These are phyloP conservation scores for Ceratocystiopsis sp. DNA, from an alignment of 2,329 filamentous ascomycete genomes.

Conservation along the genomic window DNA sequence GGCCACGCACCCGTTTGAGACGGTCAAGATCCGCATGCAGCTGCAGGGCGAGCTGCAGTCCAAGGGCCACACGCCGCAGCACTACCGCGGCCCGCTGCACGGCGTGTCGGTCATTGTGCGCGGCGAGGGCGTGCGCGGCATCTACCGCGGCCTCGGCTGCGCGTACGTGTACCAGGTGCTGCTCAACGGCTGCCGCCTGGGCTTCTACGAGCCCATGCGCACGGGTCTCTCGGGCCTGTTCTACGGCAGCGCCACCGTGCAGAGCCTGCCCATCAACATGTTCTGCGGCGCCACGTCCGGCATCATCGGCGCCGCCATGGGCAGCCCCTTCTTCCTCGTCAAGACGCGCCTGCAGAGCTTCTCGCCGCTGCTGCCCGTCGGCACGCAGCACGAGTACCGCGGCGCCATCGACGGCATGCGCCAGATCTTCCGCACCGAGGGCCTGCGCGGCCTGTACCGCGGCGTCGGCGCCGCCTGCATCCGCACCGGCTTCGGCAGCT, in stretches of 20 bases:
- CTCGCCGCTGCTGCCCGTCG: constrained; percentile 81
- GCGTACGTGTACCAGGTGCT: constrained; percentile 95
- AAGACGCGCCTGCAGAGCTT: constrained; percentile 93
- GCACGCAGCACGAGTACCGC: constrained; percentile 87
- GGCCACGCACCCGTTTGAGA: constrained; percentile 95
- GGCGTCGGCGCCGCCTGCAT: constrained; percentile 91
- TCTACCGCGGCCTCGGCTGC: constrained; percentile 78
- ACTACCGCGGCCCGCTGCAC: constrained; percentile 85
- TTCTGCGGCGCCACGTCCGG: constrained; percentile 80
- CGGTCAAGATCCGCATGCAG: constrained; percentile 96
- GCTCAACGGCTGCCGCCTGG: constrained; percentile 87
- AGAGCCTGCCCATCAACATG: constrained; percentile 84
- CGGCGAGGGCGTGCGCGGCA: constrained; percentile 72
- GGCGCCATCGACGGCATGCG: constrained; percentile 70
- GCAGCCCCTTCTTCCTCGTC: constrained; percentile 92
- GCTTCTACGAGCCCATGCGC: constrained; percentile 94
- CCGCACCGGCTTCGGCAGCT: constrained; percentile 85
- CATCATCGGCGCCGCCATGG: constrained; percentile 78
- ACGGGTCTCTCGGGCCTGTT: constrained; percentile 49
- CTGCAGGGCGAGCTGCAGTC: constrained; percentile 87
- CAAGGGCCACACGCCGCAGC: constrained; percentile 66
- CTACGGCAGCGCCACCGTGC: constrained; percentile 54
- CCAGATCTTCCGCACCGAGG: constrained; percentile 65
- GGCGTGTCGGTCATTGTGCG: constrained; percentile 77
- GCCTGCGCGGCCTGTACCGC: constrained; percentile 67